phyloP scores from a whole-genome alignment of 2,329 filamentous ascomycete species.

The Penicillium sp. region DNA sequence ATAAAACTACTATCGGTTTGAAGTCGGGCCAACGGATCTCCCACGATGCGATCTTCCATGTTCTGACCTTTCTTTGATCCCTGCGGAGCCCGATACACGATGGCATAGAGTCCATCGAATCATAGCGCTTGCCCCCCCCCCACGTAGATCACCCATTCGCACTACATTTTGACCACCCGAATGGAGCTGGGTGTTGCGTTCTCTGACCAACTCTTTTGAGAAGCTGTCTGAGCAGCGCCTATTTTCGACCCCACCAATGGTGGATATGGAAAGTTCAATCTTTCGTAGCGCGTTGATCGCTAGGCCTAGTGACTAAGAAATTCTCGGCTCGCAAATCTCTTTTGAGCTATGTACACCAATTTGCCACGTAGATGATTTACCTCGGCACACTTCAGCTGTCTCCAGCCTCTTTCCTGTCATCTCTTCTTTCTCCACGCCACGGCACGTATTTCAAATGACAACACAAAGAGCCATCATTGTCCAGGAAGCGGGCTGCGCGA shows the following conservation, averaged over 20 bases:
- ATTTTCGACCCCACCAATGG: background rate
- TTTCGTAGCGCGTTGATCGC: background rate
- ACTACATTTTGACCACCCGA: conserved; percentile 9
- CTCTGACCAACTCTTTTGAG: background rate
- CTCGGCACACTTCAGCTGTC: background rate
- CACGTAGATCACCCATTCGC: conserved; percentile 15
- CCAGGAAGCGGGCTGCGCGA: conserved; percentile 20
- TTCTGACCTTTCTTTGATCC: conserved; percentile 2
- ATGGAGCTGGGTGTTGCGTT: background rate
- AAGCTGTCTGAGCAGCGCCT: background rate
- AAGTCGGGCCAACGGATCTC: conserved; percentile 1
- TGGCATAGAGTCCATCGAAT: background rate
- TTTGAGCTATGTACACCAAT: background rate
- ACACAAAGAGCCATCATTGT: conserved; percentile 27
- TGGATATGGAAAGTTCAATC: background rate
- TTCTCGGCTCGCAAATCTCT: background rate
- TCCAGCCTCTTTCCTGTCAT: background rate
- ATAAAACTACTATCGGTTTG: conserved; percentile 1
- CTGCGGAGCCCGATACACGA: conserved; percentile 6
- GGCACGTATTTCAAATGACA: background rate
- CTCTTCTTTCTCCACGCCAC: background rate
- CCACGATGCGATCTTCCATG: background rate
- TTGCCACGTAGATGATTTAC: background rate
- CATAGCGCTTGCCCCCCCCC: background rate
- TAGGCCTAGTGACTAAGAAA: background rate